A percentile compares a stretch with the other conserved stretches of the same genome.
phyloP scores from a whole-genome alignment of 1,284 basidiomycete genomes.

The Vanrija sp. region DNA sequence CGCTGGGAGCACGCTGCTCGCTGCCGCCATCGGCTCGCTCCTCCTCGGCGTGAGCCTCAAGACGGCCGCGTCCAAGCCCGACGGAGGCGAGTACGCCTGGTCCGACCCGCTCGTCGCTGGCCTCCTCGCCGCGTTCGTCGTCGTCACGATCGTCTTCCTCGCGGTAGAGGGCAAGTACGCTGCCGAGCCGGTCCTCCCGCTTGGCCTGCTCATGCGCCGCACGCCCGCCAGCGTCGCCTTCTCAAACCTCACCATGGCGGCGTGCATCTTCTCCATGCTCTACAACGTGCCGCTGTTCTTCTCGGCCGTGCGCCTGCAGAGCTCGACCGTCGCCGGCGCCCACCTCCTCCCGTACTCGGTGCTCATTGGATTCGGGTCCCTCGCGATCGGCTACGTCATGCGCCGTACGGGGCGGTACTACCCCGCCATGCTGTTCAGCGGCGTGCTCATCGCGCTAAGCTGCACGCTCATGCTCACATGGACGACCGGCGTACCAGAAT shows the following conservation, averaged over 20 bases:
- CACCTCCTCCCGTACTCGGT: conserved; percentile 66
- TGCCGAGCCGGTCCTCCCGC: conserved; percentile 76
- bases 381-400: conserved; percentile 83
- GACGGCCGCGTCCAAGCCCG: conserved; percentile 50
- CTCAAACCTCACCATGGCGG: conserved; percentile 61
- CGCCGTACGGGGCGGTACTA: conserved; percentile 76
- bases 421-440: conserved; percentile 49
- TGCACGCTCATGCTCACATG: conserved; percentile 30
- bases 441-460: conserved; percentile 19
- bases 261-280: conserved; percentile 74
- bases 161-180: conserved; percentile 68
- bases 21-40: conserved; percentile 65
- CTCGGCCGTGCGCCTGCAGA: conserved; percentile 71
- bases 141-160: conserved; percentile 61
- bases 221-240: conserved; percentile 75
- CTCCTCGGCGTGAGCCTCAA: conserved; percentile 75
- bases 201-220: conserved; percentile 60
- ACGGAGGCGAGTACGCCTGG: conserved; percentile 53
- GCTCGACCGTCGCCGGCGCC: conserved; percentile 70
- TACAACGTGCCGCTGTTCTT: conserved; percentile 90
- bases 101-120: conserved; percentile 65
- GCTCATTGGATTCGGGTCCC: conserved; percentile 72
- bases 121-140: conserved; percentile 58
- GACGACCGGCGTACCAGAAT: conserved; percentile 53
- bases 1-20: conserved; percentile 72